Base-by-base conservation (phyloP, 148 eudicot species). In the Camellia sinensis region DNA sequence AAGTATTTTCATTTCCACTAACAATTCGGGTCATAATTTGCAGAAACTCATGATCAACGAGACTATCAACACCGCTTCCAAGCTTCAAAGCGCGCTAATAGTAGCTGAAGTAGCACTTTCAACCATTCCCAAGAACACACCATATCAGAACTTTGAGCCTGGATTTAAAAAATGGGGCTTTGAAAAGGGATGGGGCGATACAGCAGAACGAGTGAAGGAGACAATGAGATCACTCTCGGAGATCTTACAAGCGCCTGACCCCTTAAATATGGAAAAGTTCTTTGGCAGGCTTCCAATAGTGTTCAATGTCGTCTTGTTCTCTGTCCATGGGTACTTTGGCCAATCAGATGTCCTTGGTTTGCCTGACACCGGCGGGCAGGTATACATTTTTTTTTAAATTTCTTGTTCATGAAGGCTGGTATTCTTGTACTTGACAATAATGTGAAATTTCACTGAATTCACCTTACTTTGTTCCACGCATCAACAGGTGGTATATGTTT, bases 301-400 rank as follows among this genome's bases (percentile, higher is more conserved):
- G 7, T 95, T 92, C 84, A 93, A 93, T 67, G 83, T 95, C 53
- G 97, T 95, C 4, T 82, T 93, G 50, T 93, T 95, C 89, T 95
- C 99, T 0, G 90, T 91, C 21, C 99, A 95, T 84, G 99, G 99
- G 60, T 95, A 93, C 82, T 95, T 95, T 70, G 99, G 99, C 45
- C 97, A 95, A 82, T 82, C 90, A 15, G 88, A 93, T 84, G 99
- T 95, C 73, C 97, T 95, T 4, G 99, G 99, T 67, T 89, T 95
- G 87, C 97, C 99, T 7, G 99, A 95, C 78, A 95, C 97, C 7
- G 99, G 99, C n/a, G 99, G 99, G 13, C 99, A 95, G 96, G 98
- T 93, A 85, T 9, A 37, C 21, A 67, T 13, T 65, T 67, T 19
- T 45, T 52, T 45, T 13, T 7, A 44, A 0, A 29, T 29, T 29